Evolutionary conservation across 2,329 filamentous ascomycete species (phyloP), one percentile per base, ranked within the genome.

Genomic region (Tympanopsis confertula): DNA sequence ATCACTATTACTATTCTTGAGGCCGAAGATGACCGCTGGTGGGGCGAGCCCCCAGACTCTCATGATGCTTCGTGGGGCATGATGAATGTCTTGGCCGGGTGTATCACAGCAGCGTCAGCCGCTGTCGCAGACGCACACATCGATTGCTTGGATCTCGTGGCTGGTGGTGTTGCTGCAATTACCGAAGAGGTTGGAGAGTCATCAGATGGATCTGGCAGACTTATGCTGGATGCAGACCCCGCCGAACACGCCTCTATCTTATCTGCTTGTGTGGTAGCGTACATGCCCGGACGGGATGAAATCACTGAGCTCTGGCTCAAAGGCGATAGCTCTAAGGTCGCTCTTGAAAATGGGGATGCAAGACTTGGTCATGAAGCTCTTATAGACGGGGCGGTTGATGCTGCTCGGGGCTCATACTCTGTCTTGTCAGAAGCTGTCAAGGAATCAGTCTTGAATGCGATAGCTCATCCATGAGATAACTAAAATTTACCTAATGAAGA

Each of bases 301-400:
- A 78, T 96, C 37, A 95, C 89, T 5, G 88, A 94, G 53, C 59
- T 96, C 14, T 98, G 91, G 91, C 74, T 93, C 52, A 95, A 88
- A 62, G 89, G 91, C 7, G 30, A 33, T 33, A 33, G 30, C 17
- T 33, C 30, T 7, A 33, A 33, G 30, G 30, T 17, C 10, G 7
- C 15, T 7, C 17, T 33, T 12, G 15, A 18, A 7, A 7, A 13
- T 18, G 30, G 17, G 10, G 30, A 33, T 18, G 7, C 10, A 15
- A 10, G 30, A 7, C 7, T 15, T 13, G 30, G 30, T 10, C 30
- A 33, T 33, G 30, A 33, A 7, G 30, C 30, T 33, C 17, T 33
- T 7, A 33, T 33, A 33, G 30, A 33, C 15, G 30, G 30, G 10
- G 30, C 30, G 30, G 30, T 33, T 10, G 30, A 33, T 18, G 30